Evolutionary conservation across 208 protist species (phyloP).

Genomic region (Crithidia brevicula): DNA sequence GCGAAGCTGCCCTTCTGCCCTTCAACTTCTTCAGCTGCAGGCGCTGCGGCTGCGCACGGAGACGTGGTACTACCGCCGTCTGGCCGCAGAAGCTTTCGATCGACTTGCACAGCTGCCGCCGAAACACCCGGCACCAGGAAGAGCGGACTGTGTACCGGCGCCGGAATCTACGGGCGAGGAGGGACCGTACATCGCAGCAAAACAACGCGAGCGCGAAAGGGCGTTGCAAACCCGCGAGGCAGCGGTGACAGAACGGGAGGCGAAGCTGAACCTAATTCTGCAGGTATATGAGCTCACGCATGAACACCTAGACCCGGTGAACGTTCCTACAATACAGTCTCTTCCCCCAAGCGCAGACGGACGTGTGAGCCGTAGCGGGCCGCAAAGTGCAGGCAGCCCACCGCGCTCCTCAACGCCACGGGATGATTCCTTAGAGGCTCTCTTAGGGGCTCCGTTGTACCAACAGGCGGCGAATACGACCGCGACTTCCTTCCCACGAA

Average conservation of each 20-base stretch:
- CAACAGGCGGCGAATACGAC: neutral
- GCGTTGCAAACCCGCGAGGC: slow-evolving; percentile 24
- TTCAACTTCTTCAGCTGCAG: slow-evolving; percentile 72
- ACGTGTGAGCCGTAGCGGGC: neutral
- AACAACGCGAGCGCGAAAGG: neutral
- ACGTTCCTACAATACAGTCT: slow-evolving; percentile 8
- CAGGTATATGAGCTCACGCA: slow-evolving; percentile 84
- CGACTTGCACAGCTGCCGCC: slow-evolving; percentile 8
- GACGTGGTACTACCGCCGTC: slow-evolving; percentile 54
- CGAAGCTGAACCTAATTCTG: slow-evolving; percentile 71
- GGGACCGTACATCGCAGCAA: neutral
- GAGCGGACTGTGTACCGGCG: neutral
- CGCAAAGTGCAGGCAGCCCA: neutral
- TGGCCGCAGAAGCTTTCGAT: slow-evolving; percentile 51
- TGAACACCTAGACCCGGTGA: slow-evolving; percentile 69
- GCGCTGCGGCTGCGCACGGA: slow-evolving; percentile 70
- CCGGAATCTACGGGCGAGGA: neutral
- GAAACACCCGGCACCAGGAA: neutral
- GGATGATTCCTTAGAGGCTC: slow-evolving; percentile 5
- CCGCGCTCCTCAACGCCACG: neutral
- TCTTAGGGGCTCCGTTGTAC: neutral
- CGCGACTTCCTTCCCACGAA: neutral
- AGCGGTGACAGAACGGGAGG: slow-evolving; percentile 58
- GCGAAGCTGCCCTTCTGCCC: slow-evolving; percentile 34
- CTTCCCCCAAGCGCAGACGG: neutral